phyloP scores from a whole-genome alignment of 345 rosid genomes.

The Eucalyptus sp. region DNA sequence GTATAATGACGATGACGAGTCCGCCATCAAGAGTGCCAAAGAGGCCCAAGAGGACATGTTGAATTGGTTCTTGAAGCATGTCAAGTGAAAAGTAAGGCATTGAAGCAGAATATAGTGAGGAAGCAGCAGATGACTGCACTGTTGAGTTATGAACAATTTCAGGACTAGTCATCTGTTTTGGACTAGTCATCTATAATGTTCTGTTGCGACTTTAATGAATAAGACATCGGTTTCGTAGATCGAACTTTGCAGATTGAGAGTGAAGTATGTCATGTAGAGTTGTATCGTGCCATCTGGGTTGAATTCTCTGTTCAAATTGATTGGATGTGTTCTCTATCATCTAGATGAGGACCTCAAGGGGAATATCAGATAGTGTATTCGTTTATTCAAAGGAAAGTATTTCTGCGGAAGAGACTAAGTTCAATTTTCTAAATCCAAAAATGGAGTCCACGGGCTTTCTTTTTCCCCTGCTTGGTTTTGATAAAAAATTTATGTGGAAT shows the following conservation, averaged over 20 bases:
- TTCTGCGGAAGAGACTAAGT: not conserved
- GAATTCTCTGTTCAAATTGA: not conserved
- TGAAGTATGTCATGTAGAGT: not conserved
- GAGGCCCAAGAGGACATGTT: not conserved
- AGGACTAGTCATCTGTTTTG: not conserved
- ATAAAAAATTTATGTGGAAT: not conserved
- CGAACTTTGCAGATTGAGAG: not conserved
- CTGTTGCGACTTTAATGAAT: not conserved
- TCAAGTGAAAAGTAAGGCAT: not conserved
- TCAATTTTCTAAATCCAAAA: not conserved
- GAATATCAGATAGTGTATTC: not conserved
- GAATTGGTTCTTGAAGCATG: not conserved
- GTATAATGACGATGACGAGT: constrained; percentile 30
- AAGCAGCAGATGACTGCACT: not conserved
- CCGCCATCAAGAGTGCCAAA: not conserved
- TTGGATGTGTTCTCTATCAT: not conserved
- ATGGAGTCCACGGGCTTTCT: not conserved
- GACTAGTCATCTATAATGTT: not conserved
- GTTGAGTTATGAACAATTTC: not conserved
- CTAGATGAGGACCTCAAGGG: not conserved
- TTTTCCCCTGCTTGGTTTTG: not conserved
- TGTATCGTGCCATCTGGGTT: not conserved
- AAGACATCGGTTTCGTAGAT: not conserved
- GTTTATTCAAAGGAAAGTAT: not conserved
- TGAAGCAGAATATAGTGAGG: not conserved